These are phyloP conservation scores for Raffaelea arxii DNA, from an alignment of 2,329 filamentous ascomycete genomes.

Conservation along the genomic window DNA sequence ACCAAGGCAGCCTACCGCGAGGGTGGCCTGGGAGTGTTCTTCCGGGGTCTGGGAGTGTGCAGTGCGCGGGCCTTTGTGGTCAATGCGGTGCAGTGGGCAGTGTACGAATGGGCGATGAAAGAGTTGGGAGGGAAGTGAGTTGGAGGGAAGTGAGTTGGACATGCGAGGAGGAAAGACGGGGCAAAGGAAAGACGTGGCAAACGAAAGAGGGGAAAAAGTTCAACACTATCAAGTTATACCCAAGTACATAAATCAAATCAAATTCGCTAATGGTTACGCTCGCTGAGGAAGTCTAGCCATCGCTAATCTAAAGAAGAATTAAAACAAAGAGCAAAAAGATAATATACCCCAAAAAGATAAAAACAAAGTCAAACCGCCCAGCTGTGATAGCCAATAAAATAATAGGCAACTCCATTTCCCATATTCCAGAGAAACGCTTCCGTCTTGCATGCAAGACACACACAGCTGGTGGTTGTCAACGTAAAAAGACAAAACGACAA, in stretches of 20 bases:
- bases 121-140: conserved; percentile 29
- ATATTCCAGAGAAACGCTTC: too few species aligned
- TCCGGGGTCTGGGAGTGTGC: conserved; percentile 68
- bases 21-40: conserved; percentile 56
- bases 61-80: conserved; percentile 82
- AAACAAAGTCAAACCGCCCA: too few species aligned
- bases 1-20: conserved; percentile 55
- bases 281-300: too few species aligned
- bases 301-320: not conserved
- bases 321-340: not conserved
- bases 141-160: too few species aligned
- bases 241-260: too few species aligned
- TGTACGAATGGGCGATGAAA: conserved; percentile 81
- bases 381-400: not conserved
- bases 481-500: not conserved
- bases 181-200: too few species aligned
- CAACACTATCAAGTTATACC: too few species aligned
- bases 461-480: too few species aligned
- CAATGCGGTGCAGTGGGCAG: conserved; percentile 86
- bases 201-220: too few species aligned
- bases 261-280: not conserved
- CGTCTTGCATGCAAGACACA: too few species aligned
- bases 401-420: too few species aligned
- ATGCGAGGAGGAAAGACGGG: not conserved
- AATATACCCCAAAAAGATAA: not conserved